Percentiles rank a stretch among this genome's conserved stretches.
Conservation (phyloP, 805 yeast species). For the Ogataea ganodermae region DNA sequence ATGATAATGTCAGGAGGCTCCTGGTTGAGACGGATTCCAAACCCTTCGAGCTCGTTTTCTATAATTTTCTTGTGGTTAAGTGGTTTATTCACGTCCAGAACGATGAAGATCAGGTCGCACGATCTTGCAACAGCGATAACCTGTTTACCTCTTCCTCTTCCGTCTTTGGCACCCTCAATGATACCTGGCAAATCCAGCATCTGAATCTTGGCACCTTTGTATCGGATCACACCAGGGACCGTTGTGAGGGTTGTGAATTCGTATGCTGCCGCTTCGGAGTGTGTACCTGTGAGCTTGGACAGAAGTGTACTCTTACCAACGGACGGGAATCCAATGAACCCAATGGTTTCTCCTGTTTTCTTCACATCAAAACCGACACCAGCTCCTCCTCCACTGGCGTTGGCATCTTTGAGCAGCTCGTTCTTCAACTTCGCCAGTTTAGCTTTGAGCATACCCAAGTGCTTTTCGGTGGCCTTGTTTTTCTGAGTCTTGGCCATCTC, state of each 20-base stretch:
- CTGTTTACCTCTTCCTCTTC: slow-evolving; percentile 92
- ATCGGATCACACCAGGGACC: slow-evolving; percentile 94
- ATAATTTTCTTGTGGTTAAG: slow-evolving; percentile 90
- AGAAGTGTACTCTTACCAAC: slow-evolving; percentile 88
- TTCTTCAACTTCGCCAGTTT: slow-evolving; percentile 93
- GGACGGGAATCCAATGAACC: slow-evolving; percentile 97
- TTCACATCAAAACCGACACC: slow-evolving; percentile 98
- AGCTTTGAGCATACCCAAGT: slow-evolving; percentile 96
- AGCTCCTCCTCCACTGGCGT: slow-evolving; percentile 83
- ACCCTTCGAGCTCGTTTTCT: slow-evolving; percentile 95
- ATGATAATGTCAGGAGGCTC: slow-evolving; percentile 90
- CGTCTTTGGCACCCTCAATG: slow-evolving; percentile 89
- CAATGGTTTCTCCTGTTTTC: slow-evolving; percentile 97
- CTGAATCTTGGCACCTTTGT: slow-evolving; percentile 96
- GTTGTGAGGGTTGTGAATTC: slow-evolving; percentile 98
- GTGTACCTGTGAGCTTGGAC: slow-evolving; percentile 90
- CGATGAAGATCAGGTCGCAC: slow-evolving; percentile 89
- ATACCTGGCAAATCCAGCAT: slow-evolving; percentile 92
- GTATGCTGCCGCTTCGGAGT: slow-evolving; percentile 96
- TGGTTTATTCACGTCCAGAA: slow-evolving; percentile 94
- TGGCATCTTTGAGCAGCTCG: slow-evolving; percentile 74
- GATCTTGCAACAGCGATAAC: slow-evolving; percentile 99
- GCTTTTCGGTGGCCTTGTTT: slow-evolving; percentile 96
- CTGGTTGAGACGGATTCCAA: slow-evolving; percentile 92
- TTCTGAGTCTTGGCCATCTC: slow-evolving; percentile 98